Evolutionary conservation across 441 rosid genomes (phyloP).

Genomic region (Jatropha multifida): DNA sequence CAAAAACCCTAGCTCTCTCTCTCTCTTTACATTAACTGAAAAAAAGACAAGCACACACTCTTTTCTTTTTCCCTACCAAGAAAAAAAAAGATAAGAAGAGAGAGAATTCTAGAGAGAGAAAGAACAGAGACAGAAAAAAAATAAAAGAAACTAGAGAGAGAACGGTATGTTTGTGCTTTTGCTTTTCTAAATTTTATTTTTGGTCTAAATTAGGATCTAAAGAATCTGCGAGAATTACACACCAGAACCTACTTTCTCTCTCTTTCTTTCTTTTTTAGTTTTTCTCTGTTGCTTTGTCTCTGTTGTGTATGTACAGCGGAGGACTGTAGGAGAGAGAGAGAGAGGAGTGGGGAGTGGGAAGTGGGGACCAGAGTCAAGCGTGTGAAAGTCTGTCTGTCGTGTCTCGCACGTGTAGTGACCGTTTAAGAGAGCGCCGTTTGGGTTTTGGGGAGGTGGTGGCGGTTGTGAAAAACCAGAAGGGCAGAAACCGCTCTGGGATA

Average conservation of each 20-base stretch:
- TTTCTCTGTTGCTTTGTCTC: neutral
- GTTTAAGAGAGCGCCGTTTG: neutral
- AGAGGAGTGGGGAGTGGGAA: neutral
- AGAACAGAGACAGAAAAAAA: neutral
- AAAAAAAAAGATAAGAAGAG: neutral
- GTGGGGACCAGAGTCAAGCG: conserved; percentile 29
- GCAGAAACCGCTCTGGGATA: neutral
- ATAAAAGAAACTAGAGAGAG: conserved; percentile 7
- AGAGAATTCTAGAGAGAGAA: conserved; percentile 14
- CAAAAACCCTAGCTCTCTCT: neutral
- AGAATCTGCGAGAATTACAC: conserved; percentile 43
- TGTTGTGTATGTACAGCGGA: neutral
- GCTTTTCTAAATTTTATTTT: conserved; percentile 15
- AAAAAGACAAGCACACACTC: neutral
- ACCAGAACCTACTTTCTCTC: conserved; percentile 14
- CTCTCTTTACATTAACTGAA: neutral
- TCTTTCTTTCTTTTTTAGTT: neutral
- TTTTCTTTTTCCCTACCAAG: no score
- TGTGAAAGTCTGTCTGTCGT: conserved; percentile 22
- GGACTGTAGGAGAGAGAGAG: neutral
- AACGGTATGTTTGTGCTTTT: conserved; percentile 21
- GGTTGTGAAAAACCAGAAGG: neutral
- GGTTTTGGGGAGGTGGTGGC: neutral
- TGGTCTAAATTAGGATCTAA: conserved; percentile 33
- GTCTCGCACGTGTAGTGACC: conserved; percentile 20